Percentiles rank a stretch among this genome's conserved stretches.
Conservation (phyloP, 768 basidiomycete species). For the Sistotremastrum suecicum region DNA sequence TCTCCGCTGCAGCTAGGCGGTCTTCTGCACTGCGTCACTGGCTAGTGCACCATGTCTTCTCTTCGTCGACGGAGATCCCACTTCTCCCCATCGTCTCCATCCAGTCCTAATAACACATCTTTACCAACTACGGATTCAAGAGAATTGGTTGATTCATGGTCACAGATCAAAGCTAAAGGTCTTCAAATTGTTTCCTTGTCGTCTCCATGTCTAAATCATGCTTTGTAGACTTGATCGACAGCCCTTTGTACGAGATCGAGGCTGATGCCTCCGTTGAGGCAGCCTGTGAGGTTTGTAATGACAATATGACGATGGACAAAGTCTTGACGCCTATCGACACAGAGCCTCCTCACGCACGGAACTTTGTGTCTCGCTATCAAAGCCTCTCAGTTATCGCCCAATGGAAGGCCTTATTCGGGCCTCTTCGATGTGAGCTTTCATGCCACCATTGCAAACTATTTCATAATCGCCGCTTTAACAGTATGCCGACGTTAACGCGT, state of each 20-base stretch:
- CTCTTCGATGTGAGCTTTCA: conserved; percentile 55
- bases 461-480: conserved; percentile 14
- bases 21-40: too few species aligned
- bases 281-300: conserved; percentile 53
- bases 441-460: not conserved
- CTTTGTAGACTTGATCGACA: conserved; percentile 54
- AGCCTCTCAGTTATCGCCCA: conserved; percentile 14
- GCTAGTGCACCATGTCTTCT: too few species aligned
- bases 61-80: too few species aligned
- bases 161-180: too few species aligned
- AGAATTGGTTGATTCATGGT: too few species aligned
- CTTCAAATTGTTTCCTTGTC: too few species aligned
- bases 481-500: conserved; percentile 84
- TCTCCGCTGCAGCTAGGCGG: too few species aligned
- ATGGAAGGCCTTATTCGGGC: conserved; percentile 26
- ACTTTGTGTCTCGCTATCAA: conserved; percentile 54
- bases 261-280: conserved; percentile 69
- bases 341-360: conserved; percentile 52
- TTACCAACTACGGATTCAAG: too few species aligned
- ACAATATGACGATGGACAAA: not conserved
- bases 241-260: conserved; percentile 48
- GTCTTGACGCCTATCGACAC: not conserved
- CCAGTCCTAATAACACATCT: too few species aligned
- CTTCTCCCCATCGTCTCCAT: too few species aligned
- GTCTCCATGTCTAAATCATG: too few species aligned